Percentiles rank a stretch among this genome's conserved stretches.
Evolutionary conservation across 2,329 filamentous ascomycete genomes (phyloP).

Genomic region (Paraphoma chrysanthemicola): DNA sequence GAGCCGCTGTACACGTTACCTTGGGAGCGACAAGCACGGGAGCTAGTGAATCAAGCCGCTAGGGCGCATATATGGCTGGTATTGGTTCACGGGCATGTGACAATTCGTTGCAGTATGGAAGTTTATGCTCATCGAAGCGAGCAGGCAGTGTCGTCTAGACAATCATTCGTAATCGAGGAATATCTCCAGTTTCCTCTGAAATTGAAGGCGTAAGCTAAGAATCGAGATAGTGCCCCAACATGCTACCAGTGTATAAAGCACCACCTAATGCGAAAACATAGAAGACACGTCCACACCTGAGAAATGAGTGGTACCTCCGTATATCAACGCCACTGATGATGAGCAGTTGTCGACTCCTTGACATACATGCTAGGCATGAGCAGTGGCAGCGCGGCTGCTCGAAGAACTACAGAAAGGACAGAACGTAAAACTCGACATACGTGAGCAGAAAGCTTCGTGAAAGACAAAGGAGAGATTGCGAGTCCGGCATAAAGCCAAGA

Average conservation of each 20-base stretch:
- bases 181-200: slow-evolving; percentile 6
- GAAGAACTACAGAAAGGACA: slow-evolving; percentile 1
- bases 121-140: too few species aligned
- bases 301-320: slow-evolving; percentile 30
- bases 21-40: too few species aligned
- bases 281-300: slow-evolving; percentile 8
- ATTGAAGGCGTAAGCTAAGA: slow-evolving; percentile 9
- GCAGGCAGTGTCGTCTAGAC: slow-evolving; percentile 9
- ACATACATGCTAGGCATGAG: background rate
- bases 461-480: background rate
- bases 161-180: slow-evolving; percentile 11
- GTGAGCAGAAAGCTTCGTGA: slow-evolving; percentile 12
- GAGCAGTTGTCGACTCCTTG: background rate
- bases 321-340: slow-evolving; percentile 25
- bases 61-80: too few species aligned
- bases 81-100: too few species aligned
- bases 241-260: slow-evolving; percentile 15
- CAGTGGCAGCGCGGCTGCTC: background rate
- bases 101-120: too few species aligned
- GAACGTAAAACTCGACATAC: slow-evolving; percentile 5
- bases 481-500: background rate
- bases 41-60: too few species aligned
- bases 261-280: slow-evolving; percentile 20
- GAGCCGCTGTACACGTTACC: too few species aligned
- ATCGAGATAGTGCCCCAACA: slow-evolving; percentile 13